Conservation (phyloP, 495 filamentous ascomycete genomes). For the Aspergillus hancockii region DNA sequence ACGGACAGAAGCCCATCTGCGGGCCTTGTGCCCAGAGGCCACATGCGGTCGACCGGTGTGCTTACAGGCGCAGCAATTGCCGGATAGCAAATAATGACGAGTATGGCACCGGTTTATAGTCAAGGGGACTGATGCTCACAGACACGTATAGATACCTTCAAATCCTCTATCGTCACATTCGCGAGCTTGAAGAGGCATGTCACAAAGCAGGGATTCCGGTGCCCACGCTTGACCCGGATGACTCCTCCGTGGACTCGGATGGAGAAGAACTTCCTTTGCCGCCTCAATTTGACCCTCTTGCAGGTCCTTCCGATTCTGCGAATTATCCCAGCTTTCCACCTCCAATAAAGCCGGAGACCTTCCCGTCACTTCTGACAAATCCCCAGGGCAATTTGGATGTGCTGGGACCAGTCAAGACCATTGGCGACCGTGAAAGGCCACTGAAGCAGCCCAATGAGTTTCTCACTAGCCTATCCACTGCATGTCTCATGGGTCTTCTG, state of each 20-base stretch:
- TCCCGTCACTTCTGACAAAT: background rate
- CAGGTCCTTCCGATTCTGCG: background rate
- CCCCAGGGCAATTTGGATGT: background rate
- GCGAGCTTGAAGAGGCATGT: slow-evolving; percentile 38
- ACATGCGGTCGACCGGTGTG: slow-evolving; percentile 35
- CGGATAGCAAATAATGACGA: slow-evolving; percentile 41
- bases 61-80: slow-evolving; percentile 36
- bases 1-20: slow-evolving; percentile 47
- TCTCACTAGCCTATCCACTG: slow-evolving; percentile 45
- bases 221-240: slow-evolving; percentile 10
- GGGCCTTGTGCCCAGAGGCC: slow-evolving; percentile 40
- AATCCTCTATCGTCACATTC: slow-evolving; percentile 37
- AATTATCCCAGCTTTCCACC: background rate
- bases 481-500: slow-evolving; percentile 42
- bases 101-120: slow-evolving; percentile 16
- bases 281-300: background rate
- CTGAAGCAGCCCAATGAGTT: slow-evolving; percentile 34
- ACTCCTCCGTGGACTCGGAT: slow-evolving; percentile 5
- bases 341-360: background rate
- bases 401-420: background rate
- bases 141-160: slow-evolving; percentile 32
- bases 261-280: slow-evolving; percentile 10
- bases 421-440: slow-evolving; percentile 10
- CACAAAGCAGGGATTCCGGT: slow-evolving; percentile 30
- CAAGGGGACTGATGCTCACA: background rate